Evolutionary conservation across 1,139 yeast species (phyloP), one percentile per base, ranked within the genome.

Genomic region (Kluyveromyces marxianus): DNA sequence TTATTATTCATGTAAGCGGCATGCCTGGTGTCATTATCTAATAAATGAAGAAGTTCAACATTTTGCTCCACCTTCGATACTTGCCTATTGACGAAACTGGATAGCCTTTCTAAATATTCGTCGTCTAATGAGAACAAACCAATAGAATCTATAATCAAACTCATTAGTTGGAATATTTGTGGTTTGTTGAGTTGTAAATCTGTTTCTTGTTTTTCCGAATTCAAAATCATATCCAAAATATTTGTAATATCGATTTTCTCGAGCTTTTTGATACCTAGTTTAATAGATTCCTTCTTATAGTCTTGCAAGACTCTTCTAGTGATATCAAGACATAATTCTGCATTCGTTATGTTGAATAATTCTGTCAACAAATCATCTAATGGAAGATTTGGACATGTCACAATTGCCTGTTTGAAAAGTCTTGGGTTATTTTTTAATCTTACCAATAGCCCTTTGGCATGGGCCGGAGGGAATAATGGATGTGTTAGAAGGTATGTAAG

Each of bases 401-500:
- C 84, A 44, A 88, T 75, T 0, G 95, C 92, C 62, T 85, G 95
- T 64, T 88, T 79, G 62, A 84, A 74, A 48, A 89, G 71, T 45
- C 84, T 75, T 35, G 85, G 79, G 50, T 76, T 72, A 2, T 67
- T 53, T 48, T 69, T 67, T 35, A 88, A 71, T 41, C 74, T 70
- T 6, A 66, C 55, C 42, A 86, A 64, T 41, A 90, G 65, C 1
- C 80, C 82, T 2, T 68, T 68, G 4, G 86, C 71, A 54, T 71
- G 76, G 25, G 71, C 67, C 3, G 71, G 67, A 7, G 97, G 96
- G 65, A 83, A 88, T 32, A 87, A 68, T 26, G 97, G 96, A 66
- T 88, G 96, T 2, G 96, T 86, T 51, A 90, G 71, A 37, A 89
- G 70, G 60, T 87, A 90, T 4, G 84, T 76, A 46, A 87, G 65